These are phyloP conservation scores for Russula dissimulans DNA, from an alignment of 768 basidiomycete genomes.

Conservation along the genomic window DNA sequence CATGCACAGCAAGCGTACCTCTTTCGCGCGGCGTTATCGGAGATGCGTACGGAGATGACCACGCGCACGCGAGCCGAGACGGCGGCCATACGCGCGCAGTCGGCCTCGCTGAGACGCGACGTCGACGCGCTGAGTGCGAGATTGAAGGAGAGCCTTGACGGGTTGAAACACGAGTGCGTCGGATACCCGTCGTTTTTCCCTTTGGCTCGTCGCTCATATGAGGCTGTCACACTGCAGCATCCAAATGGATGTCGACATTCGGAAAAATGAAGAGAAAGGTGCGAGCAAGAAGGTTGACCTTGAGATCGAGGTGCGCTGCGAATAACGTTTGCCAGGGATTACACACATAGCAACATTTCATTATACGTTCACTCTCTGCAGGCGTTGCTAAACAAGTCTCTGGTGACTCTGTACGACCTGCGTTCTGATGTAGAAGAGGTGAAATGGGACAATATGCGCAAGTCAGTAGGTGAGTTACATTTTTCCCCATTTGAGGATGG, in stretches of 20 bases:
- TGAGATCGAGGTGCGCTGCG: conserved; percentile 56
- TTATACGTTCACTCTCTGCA: conserved; percentile 22
- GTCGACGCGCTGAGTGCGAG: conserved; percentile 78
- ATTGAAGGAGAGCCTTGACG: conserved; percentile 88
- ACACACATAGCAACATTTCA: neutral
- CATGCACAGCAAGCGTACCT: conserved; percentile 79
- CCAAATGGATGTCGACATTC: conserved; percentile 91
- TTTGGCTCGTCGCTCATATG: neutral
- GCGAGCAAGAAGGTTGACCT: conserved; percentile 83
- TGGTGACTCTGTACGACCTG: conserved; percentile 67
- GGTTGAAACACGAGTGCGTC: conserved; percentile 86
- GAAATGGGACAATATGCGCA: conserved; percentile 84
- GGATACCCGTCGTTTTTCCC: neutral
- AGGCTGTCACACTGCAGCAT: conserved; percentile 42
- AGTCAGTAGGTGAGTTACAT: conserved; percentile 55
- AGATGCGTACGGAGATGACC: conserved; percentile 78
- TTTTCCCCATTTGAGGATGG: neutral
- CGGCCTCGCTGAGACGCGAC: conserved; percentile 73
- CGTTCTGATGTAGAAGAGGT: conserved; percentile 76
- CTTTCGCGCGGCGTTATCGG: conserved; percentile 87
- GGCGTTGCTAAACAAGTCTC: conserved; percentile 68
- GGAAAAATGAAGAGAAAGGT: conserved; percentile 82
- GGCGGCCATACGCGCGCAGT: conserved; percentile 67
- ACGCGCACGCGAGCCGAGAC: conserved; percentile 78
- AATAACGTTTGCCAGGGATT: neutral